Evolutionary conservation across 768 basidiomycete species (phyloP).

Genomic region (Kwoniella europaea): DNA sequence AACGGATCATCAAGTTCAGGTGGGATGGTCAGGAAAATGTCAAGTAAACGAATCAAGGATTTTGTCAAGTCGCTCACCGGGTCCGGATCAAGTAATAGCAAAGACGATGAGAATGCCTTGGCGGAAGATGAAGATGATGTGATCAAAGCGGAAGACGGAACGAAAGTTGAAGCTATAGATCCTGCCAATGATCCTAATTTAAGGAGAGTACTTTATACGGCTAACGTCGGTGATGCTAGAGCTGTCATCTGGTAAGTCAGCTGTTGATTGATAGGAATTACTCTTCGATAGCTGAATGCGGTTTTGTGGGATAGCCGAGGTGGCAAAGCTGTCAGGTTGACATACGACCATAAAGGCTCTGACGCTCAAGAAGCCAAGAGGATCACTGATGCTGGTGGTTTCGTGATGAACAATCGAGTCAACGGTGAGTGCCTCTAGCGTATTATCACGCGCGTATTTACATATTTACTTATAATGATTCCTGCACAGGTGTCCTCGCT

Average conservation of each 20-base stretch:
- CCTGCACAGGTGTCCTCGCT: constrained; percentile 72
- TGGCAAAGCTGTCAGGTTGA: constrained; percentile 87
- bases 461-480: not conserved
- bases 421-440: constrained; percentile 67
- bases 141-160: constrained; percentile 53
- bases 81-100: constrained; percentile 10
- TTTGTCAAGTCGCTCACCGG: constrained; percentile 54
- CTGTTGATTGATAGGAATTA: not conserved
- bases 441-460: no score
- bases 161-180: constrained; percentile 64
- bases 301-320: constrained; percentile 62
- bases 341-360: constrained; percentile 98
- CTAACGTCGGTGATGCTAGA: constrained; percentile 95
- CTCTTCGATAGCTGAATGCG: not conserved
- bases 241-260: constrained; percentile 75
- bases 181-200: constrained; percentile 61
- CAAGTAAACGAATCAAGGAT: constrained; percentile 48
- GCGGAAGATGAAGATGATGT: constrained; percentile 24
- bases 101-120: constrained; percentile 29
- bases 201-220: constrained; percentile 84
- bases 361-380: constrained; percentile 97
- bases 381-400: constrained; percentile 96
- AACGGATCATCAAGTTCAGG: constrained; percentile 5
- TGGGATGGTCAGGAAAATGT: constrained; percentile 34
- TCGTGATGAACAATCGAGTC: constrained; percentile 97